Conservation (phyloP, 345 rosid genomes). For the Corchorus capsularis region DNA sequence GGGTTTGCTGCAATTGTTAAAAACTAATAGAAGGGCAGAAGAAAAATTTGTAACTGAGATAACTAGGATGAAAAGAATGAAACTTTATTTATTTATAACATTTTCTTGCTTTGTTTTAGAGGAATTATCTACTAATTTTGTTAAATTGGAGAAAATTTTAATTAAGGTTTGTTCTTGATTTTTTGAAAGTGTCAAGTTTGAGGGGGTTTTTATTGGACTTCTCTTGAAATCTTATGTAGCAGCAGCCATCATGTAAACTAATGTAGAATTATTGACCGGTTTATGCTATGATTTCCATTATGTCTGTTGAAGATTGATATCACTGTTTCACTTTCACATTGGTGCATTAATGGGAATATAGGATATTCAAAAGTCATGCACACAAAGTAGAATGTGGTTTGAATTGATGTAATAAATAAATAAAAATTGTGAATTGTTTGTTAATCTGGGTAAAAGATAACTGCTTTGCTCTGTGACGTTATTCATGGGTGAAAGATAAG, state of each 20-base stretch:
- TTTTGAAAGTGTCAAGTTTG: not conserved
- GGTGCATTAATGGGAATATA: not conserved
- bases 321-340: not conserved
- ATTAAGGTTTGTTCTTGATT: not conserved
- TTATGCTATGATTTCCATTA: not conserved
- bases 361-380: not conserved
- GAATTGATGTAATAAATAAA: not conserved
- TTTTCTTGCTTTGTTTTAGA: not conserved
- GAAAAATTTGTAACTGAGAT: not conserved
- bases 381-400: not conserved
- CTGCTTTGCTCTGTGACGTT: not conserved
- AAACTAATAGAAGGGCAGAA: too few species aligned
- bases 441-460: not conserved
- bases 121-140: not conserved
- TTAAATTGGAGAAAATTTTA: not conserved
- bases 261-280: not conserved
- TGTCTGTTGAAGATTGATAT: too few species aligned
- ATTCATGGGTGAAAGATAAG: not conserved
- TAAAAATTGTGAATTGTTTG: not conserved
- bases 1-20: not conserved
- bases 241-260: not conserved
- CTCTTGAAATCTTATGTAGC: not conserved
- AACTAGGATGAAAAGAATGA: not conserved
- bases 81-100: not conserved
- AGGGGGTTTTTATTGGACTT: not conserved